Evolutionary conservation across 2,329 filamentous ascomycete genomes (phyloP), one percentile per base, ranked within the genome.

Genomic region (Blastomyces emzantsi): DNA sequence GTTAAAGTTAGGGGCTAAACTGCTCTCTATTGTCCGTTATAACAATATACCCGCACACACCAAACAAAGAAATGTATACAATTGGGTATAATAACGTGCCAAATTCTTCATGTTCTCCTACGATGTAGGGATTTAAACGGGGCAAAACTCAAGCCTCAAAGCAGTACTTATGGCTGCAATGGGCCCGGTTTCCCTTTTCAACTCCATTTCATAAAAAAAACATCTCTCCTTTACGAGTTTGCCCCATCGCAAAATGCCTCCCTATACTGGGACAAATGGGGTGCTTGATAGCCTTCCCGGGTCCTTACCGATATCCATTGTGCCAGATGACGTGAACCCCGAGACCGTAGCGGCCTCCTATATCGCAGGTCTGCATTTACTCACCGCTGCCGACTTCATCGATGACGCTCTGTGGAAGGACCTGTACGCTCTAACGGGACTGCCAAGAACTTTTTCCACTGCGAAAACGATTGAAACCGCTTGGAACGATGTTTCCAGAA

Each of bases 321-420:
- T 70, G 25, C 66, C 67, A 19, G 36, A 64, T 13, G 59, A 67
- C 61, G 60, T 67, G 58, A 61, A 68, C 58, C 43, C 65, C 11
- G 56, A 58, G 17, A 28, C 60, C 6, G 61, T 65, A 28, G 63
- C 61, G 19, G 49, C 41, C 9, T n/a, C 61, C n/a, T 65, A 59
- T 33, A 33, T 64, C 52, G 43, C 62, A 17, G 19, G 39, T 30
- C 61, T 68, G 13, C 39, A 57, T 33, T 43, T 60, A 17, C 61
- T 68, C 28, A 58, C 36, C 8, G 49, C 52, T 13, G 36, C 52
- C 7, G 62, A 68, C 15, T 65, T 69, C n/a, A 65, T 63, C 8
- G 41, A 57, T 19, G 64, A 69, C 59, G 67, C 70, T 11, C 61
- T 72, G 17, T 72, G 70, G 70, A 64, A 69, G 13, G 71, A 72